Conservation (phyloP, 768 basidiomycete species). For the Lyophyllum atratum region DNA sequence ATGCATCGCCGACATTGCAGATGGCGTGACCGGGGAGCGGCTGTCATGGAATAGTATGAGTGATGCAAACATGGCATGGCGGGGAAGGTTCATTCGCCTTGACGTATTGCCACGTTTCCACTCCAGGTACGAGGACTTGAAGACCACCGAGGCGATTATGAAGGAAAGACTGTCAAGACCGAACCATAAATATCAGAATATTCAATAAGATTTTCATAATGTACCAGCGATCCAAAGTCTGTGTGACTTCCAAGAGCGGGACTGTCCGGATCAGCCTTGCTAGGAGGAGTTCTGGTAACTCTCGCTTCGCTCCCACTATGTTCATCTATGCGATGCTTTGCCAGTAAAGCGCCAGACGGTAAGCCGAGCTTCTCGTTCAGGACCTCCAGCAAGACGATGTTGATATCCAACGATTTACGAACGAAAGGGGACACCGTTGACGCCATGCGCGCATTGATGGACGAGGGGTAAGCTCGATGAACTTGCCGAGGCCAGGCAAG, state of each 20-base stretch:
- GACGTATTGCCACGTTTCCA: constrained; percentile 67
- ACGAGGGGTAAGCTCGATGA: constrained; percentile 57
- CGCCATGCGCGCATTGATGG: constrained; percentile 50
- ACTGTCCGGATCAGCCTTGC: constrained; percentile 33
- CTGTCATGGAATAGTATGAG: constrained; percentile 14
- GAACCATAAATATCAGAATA: constrained; percentile 32
- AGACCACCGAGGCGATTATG: constrained; percentile 72
- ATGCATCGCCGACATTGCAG: constrained; percentile 47
- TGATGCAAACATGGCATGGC: background rate
- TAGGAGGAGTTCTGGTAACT: constrained; percentile 50
- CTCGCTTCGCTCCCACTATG: constrained; percentile 61
- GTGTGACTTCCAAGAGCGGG: constrained; percentile 59
- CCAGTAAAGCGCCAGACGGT: constrained; percentile 45
- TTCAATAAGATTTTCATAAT: constrained; percentile 12
- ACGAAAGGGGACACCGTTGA: constrained; percentile 54
- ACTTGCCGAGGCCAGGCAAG: constrained; percentile 55
- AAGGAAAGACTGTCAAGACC: constrained; percentile 55
- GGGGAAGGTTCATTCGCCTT: constrained; percentile 48
- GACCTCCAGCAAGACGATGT: constrained; percentile 49
- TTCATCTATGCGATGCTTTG: constrained; percentile 45
- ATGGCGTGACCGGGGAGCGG: constrained; percentile 57
- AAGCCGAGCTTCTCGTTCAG: constrained; percentile 60
- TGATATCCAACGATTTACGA: constrained; percentile 57
- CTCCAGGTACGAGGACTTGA: constrained; percentile 64
- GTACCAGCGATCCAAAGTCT: constrained; percentile 70